Percentiles rank a stretch among this genome's conserved stretches.
phyloP scores from a whole-genome alignment of 768 basidiomycete species.

The Hygrocybe coccinea region DNA sequence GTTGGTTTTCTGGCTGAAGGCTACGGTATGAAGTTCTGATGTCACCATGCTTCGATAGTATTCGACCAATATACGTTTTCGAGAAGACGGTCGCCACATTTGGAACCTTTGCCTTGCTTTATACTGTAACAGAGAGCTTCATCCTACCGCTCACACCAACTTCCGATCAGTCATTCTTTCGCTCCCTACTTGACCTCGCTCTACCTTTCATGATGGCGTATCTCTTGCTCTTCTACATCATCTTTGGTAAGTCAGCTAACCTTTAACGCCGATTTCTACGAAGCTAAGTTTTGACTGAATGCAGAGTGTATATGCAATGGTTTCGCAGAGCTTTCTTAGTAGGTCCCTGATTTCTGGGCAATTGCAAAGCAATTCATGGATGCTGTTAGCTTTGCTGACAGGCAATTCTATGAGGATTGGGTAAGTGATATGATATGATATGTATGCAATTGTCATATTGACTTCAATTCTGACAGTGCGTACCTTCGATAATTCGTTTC shows the following conservation, averaged over 20 bases:
- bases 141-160: slow-evolving; percentile 80
- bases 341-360: slow-evolving; percentile 19
- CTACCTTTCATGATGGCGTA: slow-evolving; percentile 94
- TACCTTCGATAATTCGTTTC: background rate
- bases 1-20: slow-evolving; percentile 16
- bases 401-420: slow-evolving; percentile 98
- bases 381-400: slow-evolving; percentile 78
- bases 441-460: slow-evolving; percentile 1
- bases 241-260: slow-evolving; percentile 60
- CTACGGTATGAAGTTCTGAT: background rate
- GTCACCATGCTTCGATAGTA: slow-evolving; percentile 32
- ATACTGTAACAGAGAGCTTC: slow-evolving; percentile 89
- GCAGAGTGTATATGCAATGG: slow-evolving; percentile 94
- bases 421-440: slow-evolving; percentile 33
- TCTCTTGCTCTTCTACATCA: slow-evolving; percentile 78
- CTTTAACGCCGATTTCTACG: background rate
- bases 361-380: background rate
- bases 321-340: slow-evolving; percentile 91
- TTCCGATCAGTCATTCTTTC: slow-evolving; percentile 64
- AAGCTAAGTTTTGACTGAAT: slow-evolving; percentile 2
- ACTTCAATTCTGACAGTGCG: background rate
- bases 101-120: slow-evolving; percentile 92
- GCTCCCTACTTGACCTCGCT: slow-evolving; percentile 77
- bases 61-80: slow-evolving; percentile 76
- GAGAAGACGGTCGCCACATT: slow-evolving; percentile 86